phyloP scores from a whole-genome alignment of 2,329 filamentous ascomycete genomes.

The Cercospora canescens region DNA sequence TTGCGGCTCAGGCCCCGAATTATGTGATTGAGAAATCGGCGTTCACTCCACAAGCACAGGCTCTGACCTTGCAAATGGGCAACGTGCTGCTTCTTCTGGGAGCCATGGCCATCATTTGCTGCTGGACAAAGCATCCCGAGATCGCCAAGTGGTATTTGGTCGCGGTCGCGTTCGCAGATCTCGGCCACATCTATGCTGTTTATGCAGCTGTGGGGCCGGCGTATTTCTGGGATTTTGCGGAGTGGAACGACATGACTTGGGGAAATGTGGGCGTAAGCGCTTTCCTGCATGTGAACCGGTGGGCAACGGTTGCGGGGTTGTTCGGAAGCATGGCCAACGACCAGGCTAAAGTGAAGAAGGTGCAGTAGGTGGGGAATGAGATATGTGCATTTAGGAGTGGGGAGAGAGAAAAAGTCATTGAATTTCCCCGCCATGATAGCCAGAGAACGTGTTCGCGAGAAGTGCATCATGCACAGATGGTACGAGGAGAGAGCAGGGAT shows the following conservation, averaged over 20 bases:
- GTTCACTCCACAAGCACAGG: constrained; percentile 20
- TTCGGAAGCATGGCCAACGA: constrained; percentile 14
- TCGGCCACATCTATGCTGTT: constrained; percentile 23
- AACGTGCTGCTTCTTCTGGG: constrained; percentile 22
- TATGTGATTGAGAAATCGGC: not conserved
- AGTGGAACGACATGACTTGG: constrained; percentile 24
- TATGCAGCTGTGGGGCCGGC: constrained; percentile 16
- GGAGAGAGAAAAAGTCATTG: not conserved
- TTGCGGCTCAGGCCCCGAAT: constrained; percentile 17
- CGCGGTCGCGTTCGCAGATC: constrained; percentile 20
- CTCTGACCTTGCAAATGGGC: constrained; percentile 17
- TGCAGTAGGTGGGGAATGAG: not conserved
- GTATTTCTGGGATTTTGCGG: constrained; percentile 14
- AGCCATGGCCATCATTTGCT: constrained; percentile 22
- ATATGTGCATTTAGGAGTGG: not conserved
- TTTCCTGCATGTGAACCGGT: constrained; percentile 20
- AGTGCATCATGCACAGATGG: not conserved
- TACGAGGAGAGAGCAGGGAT: not conserved
- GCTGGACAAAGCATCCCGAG: constrained; percentile 18
- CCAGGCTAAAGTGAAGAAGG: not conserved
- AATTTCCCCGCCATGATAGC: not conserved
- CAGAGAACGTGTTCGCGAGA: not conserved
- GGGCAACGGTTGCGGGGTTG: constrained; percentile 13
- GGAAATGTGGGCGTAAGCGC: constrained; percentile 19
- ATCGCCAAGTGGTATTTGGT: constrained; percentile 18